Evolutionary conservation across 2,329 filamentous ascomycete species (phyloP).

Genomic region (Fusarium coffeatum): DNA sequence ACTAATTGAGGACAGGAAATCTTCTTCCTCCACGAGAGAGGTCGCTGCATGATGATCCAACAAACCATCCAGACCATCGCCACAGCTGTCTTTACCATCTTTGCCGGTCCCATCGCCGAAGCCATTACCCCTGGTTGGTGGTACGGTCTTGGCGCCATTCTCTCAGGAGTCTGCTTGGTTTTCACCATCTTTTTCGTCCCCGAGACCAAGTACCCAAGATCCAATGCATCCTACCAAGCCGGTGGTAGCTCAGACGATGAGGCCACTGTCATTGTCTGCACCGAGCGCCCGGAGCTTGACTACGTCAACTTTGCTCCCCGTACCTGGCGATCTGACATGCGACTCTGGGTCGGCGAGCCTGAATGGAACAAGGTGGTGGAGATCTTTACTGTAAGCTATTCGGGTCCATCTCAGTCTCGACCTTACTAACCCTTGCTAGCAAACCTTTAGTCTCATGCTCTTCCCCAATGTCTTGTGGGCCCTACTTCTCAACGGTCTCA

Average conservation of each 20-base stretch:
- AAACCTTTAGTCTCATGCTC: slow-evolving; percentile 38
- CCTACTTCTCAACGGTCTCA: slow-evolving; percentile 37
- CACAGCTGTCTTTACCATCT: slow-evolving; percentile 24
- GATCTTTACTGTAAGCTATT: slow-evolving; percentile 22
- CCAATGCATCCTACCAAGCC: slow-evolving; percentile 13
- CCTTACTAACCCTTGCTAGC: slow-evolving; percentile 10
- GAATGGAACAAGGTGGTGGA: slow-evolving; percentile 29
- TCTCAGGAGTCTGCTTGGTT: slow-evolving; percentile 7
- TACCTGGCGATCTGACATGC: slow-evolving; percentile 38
- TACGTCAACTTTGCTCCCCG: slow-evolving; percentile 35
- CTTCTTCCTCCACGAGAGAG: slow-evolving; percentile 39
- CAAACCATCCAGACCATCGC: slow-evolving; percentile 38
- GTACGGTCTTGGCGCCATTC: slow-evolving; percentile 18
- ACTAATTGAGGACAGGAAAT: slow-evolving; percentile 25
- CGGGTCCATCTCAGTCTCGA: background rate
- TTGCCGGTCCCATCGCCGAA: slow-evolving; percentile 15
- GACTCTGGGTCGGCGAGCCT: slow-evolving; percentile 38
- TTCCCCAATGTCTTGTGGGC: slow-evolving; percentile 43
- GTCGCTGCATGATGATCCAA: slow-evolving; percentile 38
- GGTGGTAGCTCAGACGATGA: slow-evolving; percentile 12
- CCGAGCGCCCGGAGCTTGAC: slow-evolving; percentile 33
- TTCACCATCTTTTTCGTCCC: slow-evolving; percentile 22
- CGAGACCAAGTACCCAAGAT: slow-evolving; percentile 17
- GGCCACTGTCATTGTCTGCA: slow-evolving; percentile 18
- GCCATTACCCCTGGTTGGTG: slow-evolving; percentile 20